Evolutionary conservation across 83 land plant genomes (phyloP).

Genomic region (Picea mariana): DNA sequence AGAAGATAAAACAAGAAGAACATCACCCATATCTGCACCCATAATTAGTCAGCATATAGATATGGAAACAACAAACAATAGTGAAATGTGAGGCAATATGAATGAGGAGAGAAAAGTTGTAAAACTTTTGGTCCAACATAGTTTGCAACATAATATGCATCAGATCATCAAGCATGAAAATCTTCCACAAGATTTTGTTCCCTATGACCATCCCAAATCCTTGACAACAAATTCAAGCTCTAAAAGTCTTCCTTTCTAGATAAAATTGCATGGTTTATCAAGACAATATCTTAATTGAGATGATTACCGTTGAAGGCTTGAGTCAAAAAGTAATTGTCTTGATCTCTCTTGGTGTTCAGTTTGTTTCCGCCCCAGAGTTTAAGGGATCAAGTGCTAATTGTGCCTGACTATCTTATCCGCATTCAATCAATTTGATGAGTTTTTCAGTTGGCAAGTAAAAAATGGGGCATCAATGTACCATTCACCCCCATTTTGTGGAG

Average conservation of each 20-base stretch:
- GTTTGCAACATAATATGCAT: constrained; percentile 84
- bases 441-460: background rate
- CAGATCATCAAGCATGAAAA: constrained; percentile 77
- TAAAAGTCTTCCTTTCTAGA: constrained; percentile 72
- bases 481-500: background rate
- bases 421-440: background rate
- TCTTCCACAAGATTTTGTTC: constrained; percentile 60
- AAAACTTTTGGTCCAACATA: constrained; percentile 80
- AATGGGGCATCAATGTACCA: constrained; percentile 9
- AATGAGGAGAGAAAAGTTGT: constrained; percentile 76
- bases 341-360: background rate
- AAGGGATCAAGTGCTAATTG: background rate
- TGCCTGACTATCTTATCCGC: background rate
- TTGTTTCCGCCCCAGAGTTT: background rate
- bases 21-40: constrained; percentile 53
- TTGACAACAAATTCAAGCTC: constrained; percentile 56
- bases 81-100: constrained; percentile 25
- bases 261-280: background rate
- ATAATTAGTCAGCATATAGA: constrained; percentile 34
- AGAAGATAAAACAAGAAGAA: constrained; percentile 53
- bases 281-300: constrained; percentile 1
- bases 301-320: background rate
- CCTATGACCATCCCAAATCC: constrained; percentile 54
- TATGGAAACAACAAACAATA: constrained; percentile 26
- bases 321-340: background rate